These are phyloP conservation scores for Candida dubliniensis DNA, from an alignment of 1,139 yeast species.

Conservation along the genomic window DNA sequence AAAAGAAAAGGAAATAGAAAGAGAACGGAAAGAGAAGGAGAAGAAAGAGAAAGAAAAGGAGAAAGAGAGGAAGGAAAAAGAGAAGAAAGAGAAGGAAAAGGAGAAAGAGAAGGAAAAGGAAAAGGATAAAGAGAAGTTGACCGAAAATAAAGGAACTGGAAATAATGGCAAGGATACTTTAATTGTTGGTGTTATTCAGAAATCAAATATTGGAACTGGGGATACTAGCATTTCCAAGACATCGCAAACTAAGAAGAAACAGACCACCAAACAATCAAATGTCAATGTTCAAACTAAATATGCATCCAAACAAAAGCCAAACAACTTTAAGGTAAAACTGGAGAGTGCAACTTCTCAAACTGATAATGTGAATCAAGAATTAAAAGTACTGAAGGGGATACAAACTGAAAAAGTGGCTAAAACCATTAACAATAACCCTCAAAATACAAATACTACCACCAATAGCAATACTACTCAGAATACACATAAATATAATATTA, in stretches of 20 bases:
- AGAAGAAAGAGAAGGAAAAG: constrained; percentile 3
- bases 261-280: too few species aligned
- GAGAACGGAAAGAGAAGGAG: constrained; percentile 14
- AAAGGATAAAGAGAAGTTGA: neutral
- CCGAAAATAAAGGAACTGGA: neutral
- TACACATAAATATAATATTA: constrained; percentile 38
- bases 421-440: too few species aligned
- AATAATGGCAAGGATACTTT: neutral
- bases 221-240: neutral
- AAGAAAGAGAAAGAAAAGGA: constrained; percentile 14
- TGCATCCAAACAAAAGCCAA: too few species aligned
- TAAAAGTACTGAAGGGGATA: too few species aligned
- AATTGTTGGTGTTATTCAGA: neutral
- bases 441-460: neutral
- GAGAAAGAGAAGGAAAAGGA: constrained; percentile 15
- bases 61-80: constrained; percentile 5
- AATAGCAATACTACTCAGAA: neutral
- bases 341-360: too few species aligned
- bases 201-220: neutral
- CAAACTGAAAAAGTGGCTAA: too few species aligned
- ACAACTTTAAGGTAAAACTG: too few species aligned
- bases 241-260: neutral
- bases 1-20: constrained; percentile 15
- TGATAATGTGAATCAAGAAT: too few species aligned
- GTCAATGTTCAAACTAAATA: too few species aligned